These are phyloP conservation scores for Prunella vulgaris DNA, from an alignment of 257 asterid genomes.

Conservation along the genomic window DNA sequence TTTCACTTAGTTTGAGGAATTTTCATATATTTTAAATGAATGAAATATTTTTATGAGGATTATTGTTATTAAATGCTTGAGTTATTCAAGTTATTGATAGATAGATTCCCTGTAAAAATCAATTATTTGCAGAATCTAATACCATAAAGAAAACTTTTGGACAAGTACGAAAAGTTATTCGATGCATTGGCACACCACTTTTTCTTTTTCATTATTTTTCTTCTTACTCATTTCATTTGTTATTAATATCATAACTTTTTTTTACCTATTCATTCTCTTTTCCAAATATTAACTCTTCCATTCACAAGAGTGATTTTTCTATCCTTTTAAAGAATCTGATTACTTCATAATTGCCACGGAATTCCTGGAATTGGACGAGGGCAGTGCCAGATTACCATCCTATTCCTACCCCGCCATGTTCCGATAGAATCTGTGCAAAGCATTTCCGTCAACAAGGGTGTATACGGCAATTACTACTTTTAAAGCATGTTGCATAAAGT, in stretches of 20 bases:
- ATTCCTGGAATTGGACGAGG: not conserved
- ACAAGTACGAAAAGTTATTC: not conserved
- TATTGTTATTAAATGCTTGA: not conserved
- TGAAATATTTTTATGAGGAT: not conserved
- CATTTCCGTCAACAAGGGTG: not conserved
- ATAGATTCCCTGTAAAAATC: not conserved
- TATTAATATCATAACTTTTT: too few relatives aligned
- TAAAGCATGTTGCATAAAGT: too few relatives aligned
- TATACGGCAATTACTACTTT: too few relatives aligned
- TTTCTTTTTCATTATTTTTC: too few relatives aligned
- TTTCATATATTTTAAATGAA: conserved; percentile 8
- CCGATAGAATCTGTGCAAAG: not conserved
- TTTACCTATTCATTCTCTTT: too few relatives aligned
- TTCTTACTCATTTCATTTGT: too few relatives aligned
- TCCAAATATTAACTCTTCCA: not conserved
- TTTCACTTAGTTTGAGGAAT: conserved; percentile 3
- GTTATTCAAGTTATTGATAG: not conserved
- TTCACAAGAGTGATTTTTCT: not conserved
- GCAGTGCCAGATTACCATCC: not conserved
- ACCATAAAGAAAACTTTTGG: not conserved
- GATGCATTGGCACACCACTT: too few relatives aligned
- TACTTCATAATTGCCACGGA: not conserved
- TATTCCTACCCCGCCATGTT: not conserved
- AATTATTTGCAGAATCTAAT: not conserved
- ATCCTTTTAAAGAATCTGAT: too few relatives aligned